Percentiles rank a stretch among this genome's conserved stretches.
These are phyloP conservation scores for Coemansia sp. DNA, from an alignment of 192 early-diverging fungal genomes.

Conservation along the genomic window DNA sequence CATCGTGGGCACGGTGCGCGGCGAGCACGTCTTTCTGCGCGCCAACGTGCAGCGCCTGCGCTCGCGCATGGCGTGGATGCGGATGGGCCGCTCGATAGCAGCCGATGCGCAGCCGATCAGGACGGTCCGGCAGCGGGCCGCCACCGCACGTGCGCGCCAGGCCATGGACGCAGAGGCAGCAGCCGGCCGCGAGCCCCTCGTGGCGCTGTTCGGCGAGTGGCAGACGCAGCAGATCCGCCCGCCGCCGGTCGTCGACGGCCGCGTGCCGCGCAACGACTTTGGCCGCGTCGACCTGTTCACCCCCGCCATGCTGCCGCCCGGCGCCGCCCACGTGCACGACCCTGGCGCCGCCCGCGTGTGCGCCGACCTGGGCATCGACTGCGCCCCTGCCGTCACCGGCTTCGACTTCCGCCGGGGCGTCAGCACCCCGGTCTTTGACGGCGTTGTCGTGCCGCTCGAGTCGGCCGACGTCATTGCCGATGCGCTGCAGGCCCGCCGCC, in stretches of 20 bases:
- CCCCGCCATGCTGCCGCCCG: slow-evolving; percentile 77
- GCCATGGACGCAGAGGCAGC: slow-evolving; percentile 18
- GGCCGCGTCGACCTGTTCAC: slow-evolving; percentile 86
- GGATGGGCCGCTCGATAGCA: slow-evolving; percentile 45
- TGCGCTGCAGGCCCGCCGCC: slow-evolving; percentile 20
- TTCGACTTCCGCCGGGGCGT: slow-evolving; percentile 29
- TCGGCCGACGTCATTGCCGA: slow-evolving; percentile 26
- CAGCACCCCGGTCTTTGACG: slow-evolving; percentile 27
- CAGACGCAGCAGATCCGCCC: slow-evolving; percentile 74
- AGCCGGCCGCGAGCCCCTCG: slow-evolving; percentile 5
- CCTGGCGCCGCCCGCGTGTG: slow-evolving; percentile 65
- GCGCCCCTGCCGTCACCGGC: slow-evolving; percentile 75
- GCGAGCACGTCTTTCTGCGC: slow-evolving; percentile 79
- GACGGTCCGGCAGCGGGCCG: slow-evolving; percentile 14
- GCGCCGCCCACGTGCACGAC: slow-evolving; percentile 68
- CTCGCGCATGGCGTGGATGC: slow-evolving; percentile 63
- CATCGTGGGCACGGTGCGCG: slow-evolving; percentile 71
- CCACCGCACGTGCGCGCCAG: slow-evolving; percentile 12
- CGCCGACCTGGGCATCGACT: slow-evolving; percentile 73
- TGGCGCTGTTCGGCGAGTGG: slow-evolving; percentile 76
- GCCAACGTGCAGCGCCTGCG: slow-evolving; percentile 60
- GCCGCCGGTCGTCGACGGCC: slow-evolving; percentile 64
- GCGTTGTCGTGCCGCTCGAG: slow-evolving; percentile 31
- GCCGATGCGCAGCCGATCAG: slow-evolving; percentile 44
- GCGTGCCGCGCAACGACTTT: slow-evolving; percentile 76